Percentiles rank a stretch among this genome's conserved stretches.
Evolutionary conservation across 352 stramenopile species (phyloP).

Genomic region (Phytophthora parvispora): DNA sequence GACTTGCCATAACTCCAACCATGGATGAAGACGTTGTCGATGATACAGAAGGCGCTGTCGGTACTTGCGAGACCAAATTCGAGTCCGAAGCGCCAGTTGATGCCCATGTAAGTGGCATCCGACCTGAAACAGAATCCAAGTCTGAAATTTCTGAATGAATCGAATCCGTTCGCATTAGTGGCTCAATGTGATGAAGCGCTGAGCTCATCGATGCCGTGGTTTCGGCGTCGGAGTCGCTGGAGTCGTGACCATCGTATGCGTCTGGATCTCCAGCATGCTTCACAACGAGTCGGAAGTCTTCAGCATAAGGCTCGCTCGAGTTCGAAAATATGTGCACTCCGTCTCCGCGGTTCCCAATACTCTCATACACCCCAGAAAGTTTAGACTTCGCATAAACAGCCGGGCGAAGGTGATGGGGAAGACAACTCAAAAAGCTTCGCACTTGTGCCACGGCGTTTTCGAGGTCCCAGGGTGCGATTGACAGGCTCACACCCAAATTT

Average conservation of each 20-base stretch:
- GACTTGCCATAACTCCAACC: slow-evolving; percentile 26
- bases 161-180: slow-evolving; percentile 60
- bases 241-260: slow-evolving; percentile 24
- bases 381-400: slow-evolving; percentile 52
- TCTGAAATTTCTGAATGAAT: slow-evolving; percentile 83
- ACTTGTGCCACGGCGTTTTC: slow-evolving; percentile 63
- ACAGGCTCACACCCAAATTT: slow-evolving; percentile 46
- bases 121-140: slow-evolving; percentile 59
- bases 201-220: slow-evolving; percentile 47
- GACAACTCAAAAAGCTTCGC: slow-evolving; percentile 55
- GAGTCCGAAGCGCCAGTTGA: slow-evolving; percentile 52
- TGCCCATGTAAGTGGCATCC: slow-evolving; percentile 43
- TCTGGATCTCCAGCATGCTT: slow-evolving; percentile 29
- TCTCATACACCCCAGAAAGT: slow-evolving; percentile 34
- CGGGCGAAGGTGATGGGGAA: slow-evolving; percentile 68
- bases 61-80: slow-evolving; percentile 31
- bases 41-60: slow-evolving; percentile 31
- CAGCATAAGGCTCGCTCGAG: slow-evolving; percentile 4
- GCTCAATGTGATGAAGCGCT: slow-evolving; percentile 46
- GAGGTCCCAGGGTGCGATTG: slow-evolving; percentile 76
- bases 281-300: slow-evolving; percentile 41
- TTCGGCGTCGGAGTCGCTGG: slow-evolving; percentile 49
- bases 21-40: slow-evolving; percentile 44
- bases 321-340: slow-evolving; percentile 6
- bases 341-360: slow-evolving; percentile 15